These are phyloP conservation scores for Lagenidium giganteum DNA, from an alignment of 352 stramenopile species.

Conservation along the genomic window DNA sequence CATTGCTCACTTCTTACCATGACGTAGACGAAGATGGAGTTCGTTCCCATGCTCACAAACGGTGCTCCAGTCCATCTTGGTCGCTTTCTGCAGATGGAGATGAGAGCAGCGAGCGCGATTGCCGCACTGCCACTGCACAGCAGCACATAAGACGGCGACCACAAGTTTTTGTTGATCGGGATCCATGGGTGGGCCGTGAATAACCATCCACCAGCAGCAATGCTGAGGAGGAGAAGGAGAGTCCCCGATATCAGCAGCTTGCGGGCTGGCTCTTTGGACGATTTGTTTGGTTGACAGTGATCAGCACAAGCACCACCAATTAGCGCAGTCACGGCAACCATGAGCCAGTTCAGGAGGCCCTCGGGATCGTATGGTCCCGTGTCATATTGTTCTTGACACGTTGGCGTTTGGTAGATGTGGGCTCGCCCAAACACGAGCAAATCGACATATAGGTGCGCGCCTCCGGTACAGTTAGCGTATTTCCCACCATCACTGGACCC, in stretches of 20 bases:
- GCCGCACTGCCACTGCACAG: no score
- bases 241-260: no score
- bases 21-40: slow-evolving; percentile 71
- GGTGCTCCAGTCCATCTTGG: slow-evolving; percentile 15
- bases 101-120: no score
- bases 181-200: no score
- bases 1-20: no score
- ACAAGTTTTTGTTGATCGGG: no score
- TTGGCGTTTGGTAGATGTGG: slow-evolving; percentile 66
- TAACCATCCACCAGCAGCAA: neutral
- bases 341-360: slow-evolving; percentile 73
- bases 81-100: no score
- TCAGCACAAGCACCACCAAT: slow-evolving; percentile 27
- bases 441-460: slow-evolving; percentile 73
- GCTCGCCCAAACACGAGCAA: slow-evolving; percentile 40
- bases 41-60: slow-evolving; percentile 52
- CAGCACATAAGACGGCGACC: no score
- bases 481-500: slow-evolving; percentile 32
- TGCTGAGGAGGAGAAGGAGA: no score
- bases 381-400: slow-evolving; percentile 47
- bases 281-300: no score
- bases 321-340: slow-evolving; percentile 52
- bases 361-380: slow-evolving; percentile 74
- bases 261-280: no score
- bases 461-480: slow-evolving; percentile 67